Conservation (phyloP, 768 basidiomycete genomes). For the Lentinula edodes region DNA sequence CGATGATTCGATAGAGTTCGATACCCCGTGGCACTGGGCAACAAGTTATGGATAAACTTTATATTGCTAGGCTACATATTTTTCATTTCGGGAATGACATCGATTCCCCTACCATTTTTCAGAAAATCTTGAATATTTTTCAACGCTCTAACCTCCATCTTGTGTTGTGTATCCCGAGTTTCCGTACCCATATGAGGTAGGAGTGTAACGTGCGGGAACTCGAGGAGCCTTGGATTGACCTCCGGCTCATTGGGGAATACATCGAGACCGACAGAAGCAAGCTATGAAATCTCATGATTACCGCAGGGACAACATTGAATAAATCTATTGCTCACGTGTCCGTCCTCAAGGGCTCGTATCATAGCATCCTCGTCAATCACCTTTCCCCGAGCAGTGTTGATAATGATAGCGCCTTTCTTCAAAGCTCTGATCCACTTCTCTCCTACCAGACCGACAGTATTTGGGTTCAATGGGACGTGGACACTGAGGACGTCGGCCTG, state of each 20-base stretch:
- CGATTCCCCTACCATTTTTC: constrained; percentile 54
- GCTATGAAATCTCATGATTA: constrained; percentile 30
- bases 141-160: constrained; percentile 84
- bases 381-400: constrained; percentile 90
- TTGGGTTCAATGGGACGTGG: constrained; percentile 71
- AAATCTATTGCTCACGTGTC: constrained; percentile 58
- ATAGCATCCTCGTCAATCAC: constrained; percentile 85
- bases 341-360: constrained; percentile 78
- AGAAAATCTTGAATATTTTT: constrained; percentile 72
- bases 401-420: constrained; percentile 72
- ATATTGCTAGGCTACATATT: background rate
- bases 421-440: constrained; percentile 72
- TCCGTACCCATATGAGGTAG: constrained; percentile 93
- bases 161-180: constrained; percentile 71
- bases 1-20: background rate
- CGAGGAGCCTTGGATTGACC: constrained; percentile 72
- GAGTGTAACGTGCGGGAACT: constrained; percentile 79
- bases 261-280: constrained; percentile 77
- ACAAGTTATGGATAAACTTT: too few relatives aligned
- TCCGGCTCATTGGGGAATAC: constrained; percentile 83
- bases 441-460: constrained; percentile 71
- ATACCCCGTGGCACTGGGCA: background rate
- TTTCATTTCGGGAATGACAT: constrained; percentile 57
- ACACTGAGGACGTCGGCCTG: constrained; percentile 81
- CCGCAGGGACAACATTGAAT: constrained; percentile 8